Conservation (phyloP, 2,329 filamentous ascomycete species). For the Talaromyces sp. region DNA sequence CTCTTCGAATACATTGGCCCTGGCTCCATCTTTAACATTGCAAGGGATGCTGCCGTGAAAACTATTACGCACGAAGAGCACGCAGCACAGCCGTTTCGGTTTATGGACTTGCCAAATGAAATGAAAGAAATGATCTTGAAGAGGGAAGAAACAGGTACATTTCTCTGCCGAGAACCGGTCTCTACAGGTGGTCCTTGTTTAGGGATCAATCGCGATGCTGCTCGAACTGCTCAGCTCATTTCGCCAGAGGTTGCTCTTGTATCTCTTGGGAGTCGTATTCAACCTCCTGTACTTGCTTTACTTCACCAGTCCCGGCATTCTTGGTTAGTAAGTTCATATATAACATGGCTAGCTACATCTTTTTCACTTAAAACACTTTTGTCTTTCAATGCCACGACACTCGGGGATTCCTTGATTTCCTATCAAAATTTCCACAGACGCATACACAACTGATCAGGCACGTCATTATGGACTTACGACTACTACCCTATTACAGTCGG, state of each 20-base stretch:
- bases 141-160: background rate
- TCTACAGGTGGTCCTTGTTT: no score
- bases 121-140: slow-evolving; percentile 21
- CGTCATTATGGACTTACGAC: background rate
- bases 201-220: background rate
- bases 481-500: no score
- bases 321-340: background rate
- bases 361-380: background rate
- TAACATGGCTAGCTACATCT: background rate
- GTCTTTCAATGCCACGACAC: background rate
- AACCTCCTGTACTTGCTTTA: background rate
- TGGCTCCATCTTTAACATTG: background rate
- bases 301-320: background rate
- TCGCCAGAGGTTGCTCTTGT: background rate
- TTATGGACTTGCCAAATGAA: slow-evolving; percentile 20
- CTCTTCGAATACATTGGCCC: slow-evolving; percentile 10
- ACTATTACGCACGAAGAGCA: background rate
- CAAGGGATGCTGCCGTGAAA: background rate
- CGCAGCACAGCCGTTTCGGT: slow-evolving; percentile 14
- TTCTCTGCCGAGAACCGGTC: background rate
- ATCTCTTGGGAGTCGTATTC: background rate
- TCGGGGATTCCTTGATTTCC: background rate
- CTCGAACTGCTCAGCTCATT: background rate
- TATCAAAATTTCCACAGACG: background rate
- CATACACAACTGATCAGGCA: background rate